Evolutionary conservation across 2,329 filamentous ascomycete genomes (phyloP).

Genomic region (Penicillium occitanis): DNA sequence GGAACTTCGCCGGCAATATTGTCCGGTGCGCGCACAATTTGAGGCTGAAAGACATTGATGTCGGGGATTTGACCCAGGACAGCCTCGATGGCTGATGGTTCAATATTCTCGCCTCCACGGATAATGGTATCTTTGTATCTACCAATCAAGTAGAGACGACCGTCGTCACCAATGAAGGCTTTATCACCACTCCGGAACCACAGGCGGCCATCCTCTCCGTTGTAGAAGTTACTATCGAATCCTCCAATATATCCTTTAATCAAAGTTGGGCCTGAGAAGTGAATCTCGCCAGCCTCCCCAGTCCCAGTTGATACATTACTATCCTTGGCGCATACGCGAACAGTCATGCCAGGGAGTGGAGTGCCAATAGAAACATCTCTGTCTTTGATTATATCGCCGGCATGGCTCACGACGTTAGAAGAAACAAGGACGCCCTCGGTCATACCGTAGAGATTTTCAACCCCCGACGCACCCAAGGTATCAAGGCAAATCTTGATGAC

Average conservation of each 20-base stretch:
- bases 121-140: conserved; percentile 80
- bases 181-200: conserved; percentile 68
- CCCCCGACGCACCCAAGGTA: conserved; percentile 2
- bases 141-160: conserved; percentile 71
- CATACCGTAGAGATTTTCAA: conserved; percentile 5
- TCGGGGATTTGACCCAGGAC: conserved; percentile 7
- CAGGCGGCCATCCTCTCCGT: conserved; percentile 57
- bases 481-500: conserved; percentile 7
- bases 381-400: conserved; percentile 4
- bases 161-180: conserved; percentile 54
- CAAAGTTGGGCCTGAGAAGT: conserved; percentile 3
- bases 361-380: conserved; percentile 3
- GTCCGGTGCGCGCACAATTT: conserved; percentile 1
- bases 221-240: conserved; percentile 63
- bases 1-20: conserved; percentile 11
- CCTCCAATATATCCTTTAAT: conserved; percentile 36
- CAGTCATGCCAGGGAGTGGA: background rate
- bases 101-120: conserved; percentile 70
- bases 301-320: background rate
- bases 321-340: background rate
- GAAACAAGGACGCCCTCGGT: background rate
- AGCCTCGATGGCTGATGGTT: conserved; percentile 71
- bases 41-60: background rate
- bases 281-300: background rate
- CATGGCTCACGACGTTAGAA: background rate